Conservation (phyloP, 192 early-diverging fungal genomes). For the Diversispora epigaea region DNA sequence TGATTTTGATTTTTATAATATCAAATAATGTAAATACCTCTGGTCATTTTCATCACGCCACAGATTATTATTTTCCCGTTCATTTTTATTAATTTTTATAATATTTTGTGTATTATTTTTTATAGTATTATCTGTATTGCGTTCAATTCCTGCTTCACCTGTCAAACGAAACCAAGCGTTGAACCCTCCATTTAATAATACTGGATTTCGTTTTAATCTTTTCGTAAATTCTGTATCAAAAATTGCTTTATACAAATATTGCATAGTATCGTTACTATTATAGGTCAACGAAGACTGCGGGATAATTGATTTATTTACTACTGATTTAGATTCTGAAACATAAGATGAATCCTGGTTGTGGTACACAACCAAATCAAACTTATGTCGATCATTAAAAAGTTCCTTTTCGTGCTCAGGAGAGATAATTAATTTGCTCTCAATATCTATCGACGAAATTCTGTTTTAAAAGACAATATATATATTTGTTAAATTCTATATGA, state of each 20-base stretch:
- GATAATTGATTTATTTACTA: too few species aligned
- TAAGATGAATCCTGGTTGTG: slow-evolving; percentile 60
- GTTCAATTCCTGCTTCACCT: slow-evolving; percentile 48
- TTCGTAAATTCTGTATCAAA: slow-evolving; percentile 61
- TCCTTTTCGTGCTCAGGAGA: slow-evolving; percentile 55
- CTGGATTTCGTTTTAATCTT: slow-evolving; percentile 53
- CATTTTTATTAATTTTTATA: slow-evolving; percentile 47
- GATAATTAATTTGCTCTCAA: slow-evolving; percentile 20
- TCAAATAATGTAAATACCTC: background rate
- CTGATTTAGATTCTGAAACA: slow-evolving; percentile 30
- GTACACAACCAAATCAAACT: slow-evolving; percentile 74
- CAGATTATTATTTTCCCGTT: background rate
- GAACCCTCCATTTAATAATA: slow-evolving; percentile 80
- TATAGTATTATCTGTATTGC: background rate
- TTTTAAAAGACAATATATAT: background rate
- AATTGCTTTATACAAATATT: slow-evolving; percentile 57
- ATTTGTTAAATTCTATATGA: background rate
- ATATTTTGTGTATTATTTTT: slow-evolving; percentile 15
- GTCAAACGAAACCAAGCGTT: slow-evolving; percentile 66
- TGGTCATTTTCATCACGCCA: background rate
- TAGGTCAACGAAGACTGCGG: background rate
- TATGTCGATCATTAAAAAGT: slow-evolving; percentile 62
- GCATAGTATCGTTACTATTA: slow-evolving; percentile 30
- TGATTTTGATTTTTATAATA: too few species aligned
- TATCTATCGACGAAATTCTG: slow-evolving; percentile 19